Percentiles rank a stretch among this genome's conserved stretches.
Conservation (phyloP, 371 early-diverging fungal species). For the Nematocida ausubeli region DNA sequence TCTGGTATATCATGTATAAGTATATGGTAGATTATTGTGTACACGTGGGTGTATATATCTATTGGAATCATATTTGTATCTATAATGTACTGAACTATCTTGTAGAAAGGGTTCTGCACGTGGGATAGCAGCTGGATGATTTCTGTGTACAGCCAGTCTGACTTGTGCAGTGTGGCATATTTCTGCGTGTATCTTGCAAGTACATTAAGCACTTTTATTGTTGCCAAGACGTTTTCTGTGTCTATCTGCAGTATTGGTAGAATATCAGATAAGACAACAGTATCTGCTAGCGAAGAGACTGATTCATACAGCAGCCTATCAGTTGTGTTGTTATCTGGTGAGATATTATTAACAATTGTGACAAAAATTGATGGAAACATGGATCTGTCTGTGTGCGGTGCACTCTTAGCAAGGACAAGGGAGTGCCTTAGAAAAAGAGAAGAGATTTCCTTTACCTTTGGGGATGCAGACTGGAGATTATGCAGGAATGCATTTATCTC, state of each 20-base stretch:
- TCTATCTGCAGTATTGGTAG: neutral
- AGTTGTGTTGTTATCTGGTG: neutral
- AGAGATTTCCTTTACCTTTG: conserved; percentile 1
- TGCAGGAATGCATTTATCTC: neutral
- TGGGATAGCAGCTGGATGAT: neutral
- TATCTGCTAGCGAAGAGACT: neutral
- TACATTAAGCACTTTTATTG: neutral
- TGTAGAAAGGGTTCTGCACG: neutral
- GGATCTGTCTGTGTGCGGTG: neutral
- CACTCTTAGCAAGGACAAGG: neutral
- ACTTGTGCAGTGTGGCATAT: neutral
- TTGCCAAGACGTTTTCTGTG: no score
- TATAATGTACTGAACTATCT: neutral
- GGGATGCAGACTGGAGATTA: neutral
- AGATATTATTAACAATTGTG: neutral
- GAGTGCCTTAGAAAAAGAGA: conserved; percentile 1
- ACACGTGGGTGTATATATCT: neutral
- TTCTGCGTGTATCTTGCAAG: neutral
- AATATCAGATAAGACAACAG: neutral
- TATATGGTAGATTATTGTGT: neutral
- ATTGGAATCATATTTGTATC: neutral
- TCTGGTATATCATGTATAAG: conserved; percentile 6
- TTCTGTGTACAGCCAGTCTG: conserved; percentile 7
- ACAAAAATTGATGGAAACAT: neutral
- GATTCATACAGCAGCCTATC: conserved; percentile 1